A percentile compares a stretch with the other conserved stretches of the same genome.
Conservation (phyloP, 768 basidiomycete species). For the Lepiota venenata region DNA sequence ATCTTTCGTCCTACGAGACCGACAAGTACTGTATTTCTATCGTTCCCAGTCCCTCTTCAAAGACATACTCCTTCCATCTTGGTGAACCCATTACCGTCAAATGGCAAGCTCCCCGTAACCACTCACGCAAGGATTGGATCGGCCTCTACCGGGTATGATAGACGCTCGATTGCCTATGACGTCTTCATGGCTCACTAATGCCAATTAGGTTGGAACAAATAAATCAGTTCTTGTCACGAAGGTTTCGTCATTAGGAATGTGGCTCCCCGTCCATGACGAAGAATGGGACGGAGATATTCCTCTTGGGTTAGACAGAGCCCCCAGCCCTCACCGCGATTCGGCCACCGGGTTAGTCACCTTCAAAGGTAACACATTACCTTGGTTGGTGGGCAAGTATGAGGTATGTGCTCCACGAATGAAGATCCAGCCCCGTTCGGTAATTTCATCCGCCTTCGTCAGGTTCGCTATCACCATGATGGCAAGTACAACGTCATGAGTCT, state of each 20-base stretch:
- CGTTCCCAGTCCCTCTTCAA: conserved; percentile 45
- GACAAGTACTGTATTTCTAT: conserved; percentile 73
- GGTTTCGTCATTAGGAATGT: conserved; percentile 83
- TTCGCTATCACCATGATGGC: conserved; percentile 94
- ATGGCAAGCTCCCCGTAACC: conserved; percentile 84
- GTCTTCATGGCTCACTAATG: conserved; percentile 10
- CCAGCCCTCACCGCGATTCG: conserved; percentile 35
- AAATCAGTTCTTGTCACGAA: conserved; percentile 79
- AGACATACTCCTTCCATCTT: conserved; percentile 69
- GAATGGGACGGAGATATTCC: conserved; percentile 93
- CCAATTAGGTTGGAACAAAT: conserved; percentile 77
- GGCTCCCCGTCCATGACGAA: conserved; percentile 88
- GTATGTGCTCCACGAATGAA: conserved; percentile 32
- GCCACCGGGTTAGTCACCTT: conserved; percentile 71
- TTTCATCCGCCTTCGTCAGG: conserved; percentile 31
- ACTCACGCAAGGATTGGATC: conserved; percentile 95
- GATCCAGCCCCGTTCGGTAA: neutral
- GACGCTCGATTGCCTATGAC: neutral
- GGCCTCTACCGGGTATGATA: conserved; percentile 76
- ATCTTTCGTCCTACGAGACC: conserved; percentile 77
- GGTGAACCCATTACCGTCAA: conserved; percentile 85
- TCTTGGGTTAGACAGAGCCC: conserved; percentile 38
- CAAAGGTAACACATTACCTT: conserved; percentile 76
- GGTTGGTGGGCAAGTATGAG: conserved; percentile 86
- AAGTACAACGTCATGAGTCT: conserved; percentile 94